Conservation (phyloP, 768 basidiomycete species). For the Pisolithus tinctorius region DNA sequence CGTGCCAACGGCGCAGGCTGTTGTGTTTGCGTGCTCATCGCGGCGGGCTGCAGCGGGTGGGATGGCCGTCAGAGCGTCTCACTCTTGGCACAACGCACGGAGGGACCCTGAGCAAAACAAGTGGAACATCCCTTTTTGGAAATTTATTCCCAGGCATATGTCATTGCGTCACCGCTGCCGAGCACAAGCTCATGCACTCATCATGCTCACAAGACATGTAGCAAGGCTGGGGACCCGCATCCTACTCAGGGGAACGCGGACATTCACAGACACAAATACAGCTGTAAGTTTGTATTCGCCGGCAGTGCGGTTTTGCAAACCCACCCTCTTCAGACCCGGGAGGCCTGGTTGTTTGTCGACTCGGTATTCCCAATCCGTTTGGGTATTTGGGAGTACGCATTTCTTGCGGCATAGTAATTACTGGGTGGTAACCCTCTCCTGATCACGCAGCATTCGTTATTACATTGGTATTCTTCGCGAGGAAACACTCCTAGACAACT, state of each 20-base stretch:
- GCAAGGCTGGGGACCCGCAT: background rate
- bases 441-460: conserved; percentile 50
- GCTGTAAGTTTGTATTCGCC: conserved; percentile 16
- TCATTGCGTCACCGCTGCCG: background rate
- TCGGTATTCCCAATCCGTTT: conserved; percentile 73
- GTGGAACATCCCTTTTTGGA: conserved; percentile 4
- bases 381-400: conserved; percentile 65
- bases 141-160: conserved; percentile 2
- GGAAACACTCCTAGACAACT: conserved; percentile 45
- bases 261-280: background rate
- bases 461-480: conserved; percentile 56
- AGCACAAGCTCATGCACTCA: background rate
- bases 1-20: conserved; percentile 37
- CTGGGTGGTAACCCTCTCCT: conserved; percentile 4
- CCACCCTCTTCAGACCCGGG: conserved; percentile 17
- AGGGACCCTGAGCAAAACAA: too few species aligned
- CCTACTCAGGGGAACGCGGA: background rate
- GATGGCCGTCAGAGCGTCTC: background rate
- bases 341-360: conserved; percentile 67
- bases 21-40: conserved; percentile 26
- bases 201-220: background rate
- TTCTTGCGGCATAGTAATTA: background rate
- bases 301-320: conserved; percentile 6
- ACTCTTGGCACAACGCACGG: too few species aligned
- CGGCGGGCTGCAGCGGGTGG: conserved; percentile 12